A percentile compares a stretch with the other conserved stretches of the same genome.
Evolutionary conservation across 169 alveolate species (phyloP).

Genomic region (Perkinsus marinus): DNA sequence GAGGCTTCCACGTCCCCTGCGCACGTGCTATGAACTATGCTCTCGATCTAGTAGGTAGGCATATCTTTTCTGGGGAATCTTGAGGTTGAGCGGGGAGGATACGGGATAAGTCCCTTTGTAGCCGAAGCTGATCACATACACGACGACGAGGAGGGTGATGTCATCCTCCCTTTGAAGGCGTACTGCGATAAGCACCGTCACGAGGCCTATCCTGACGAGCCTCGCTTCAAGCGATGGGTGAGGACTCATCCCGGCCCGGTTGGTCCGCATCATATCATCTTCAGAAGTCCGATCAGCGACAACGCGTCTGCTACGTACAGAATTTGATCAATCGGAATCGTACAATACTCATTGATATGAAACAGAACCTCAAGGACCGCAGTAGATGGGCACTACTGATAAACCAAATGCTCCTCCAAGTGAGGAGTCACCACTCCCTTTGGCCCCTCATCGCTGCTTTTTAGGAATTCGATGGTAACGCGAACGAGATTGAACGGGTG

Average conservation of each 20-base stretch:
- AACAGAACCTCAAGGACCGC: background rate
- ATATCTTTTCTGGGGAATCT: background rate
- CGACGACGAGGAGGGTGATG: background rate
- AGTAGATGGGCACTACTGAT: background rate
- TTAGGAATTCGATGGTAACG: background rate
- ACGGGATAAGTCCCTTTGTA: background rate
- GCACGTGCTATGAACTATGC: background rate
- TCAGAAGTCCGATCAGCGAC: background rate
- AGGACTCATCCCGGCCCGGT: background rate
- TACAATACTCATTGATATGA: background rate
- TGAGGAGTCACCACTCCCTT: background rate
- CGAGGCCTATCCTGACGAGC: background rate
- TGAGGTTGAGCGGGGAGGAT: background rate
- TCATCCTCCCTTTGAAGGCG: background rate
- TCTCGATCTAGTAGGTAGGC: background rate
- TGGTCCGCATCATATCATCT: background rate
- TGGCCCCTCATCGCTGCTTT: background rate
- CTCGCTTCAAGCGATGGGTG: background rate
- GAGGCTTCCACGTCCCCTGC: background rate
- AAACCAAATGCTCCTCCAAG: background rate
- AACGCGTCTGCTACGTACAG: background rate
- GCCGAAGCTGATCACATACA: background rate
- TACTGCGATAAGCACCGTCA: background rate
- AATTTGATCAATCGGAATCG: background rate
- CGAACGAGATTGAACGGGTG: background rate